A percentile compares a stretch with the other conserved stretches of the same genome.
Conservation (phyloP, 345 rosid species). For the Gossypium raimondii region DNA sequence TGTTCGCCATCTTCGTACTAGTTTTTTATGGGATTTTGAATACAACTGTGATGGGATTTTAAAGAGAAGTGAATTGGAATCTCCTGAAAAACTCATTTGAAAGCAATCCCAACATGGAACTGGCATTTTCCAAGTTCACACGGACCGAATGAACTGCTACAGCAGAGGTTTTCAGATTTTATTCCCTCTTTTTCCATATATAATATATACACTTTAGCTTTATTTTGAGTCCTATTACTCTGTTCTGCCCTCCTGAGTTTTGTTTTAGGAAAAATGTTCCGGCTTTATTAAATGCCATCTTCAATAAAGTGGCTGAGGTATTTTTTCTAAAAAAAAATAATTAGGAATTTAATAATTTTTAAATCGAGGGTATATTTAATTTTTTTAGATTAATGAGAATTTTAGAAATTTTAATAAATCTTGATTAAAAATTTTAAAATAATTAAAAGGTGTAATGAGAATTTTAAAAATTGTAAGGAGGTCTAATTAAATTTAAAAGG, state of each 20-base stretch:
- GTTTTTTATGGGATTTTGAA: no score
- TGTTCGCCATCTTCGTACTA: background rate
- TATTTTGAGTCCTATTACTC: background rate
- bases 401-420: no score
- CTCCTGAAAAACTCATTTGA: background rate
- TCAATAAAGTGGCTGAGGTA: background rate
- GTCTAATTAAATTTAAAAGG: no score
- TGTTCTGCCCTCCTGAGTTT: background rate
- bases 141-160: slow-evolving; percentile 3
- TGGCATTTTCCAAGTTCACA: background rate
- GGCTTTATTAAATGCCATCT: background rate
- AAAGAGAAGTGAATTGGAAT: background rate
- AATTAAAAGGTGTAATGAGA: no score
- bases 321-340: no score
- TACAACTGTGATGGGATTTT: background rate
- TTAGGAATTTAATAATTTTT: no score
- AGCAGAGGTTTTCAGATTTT: background rate
- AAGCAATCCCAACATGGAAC: slow-evolving; percentile 12
- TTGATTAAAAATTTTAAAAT: no score
- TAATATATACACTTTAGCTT: background rate
- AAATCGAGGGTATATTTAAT: no score
- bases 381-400: no score
- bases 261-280: background rate
- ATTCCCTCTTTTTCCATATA: background rate
- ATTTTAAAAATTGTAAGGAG: rapidly evolving